Percentiles rank a stretch among this genome's conserved stretches.
phyloP scores from a whole-genome alignment of 2,329 filamentous ascomycete species.

The Amauroascus niger region DNA sequence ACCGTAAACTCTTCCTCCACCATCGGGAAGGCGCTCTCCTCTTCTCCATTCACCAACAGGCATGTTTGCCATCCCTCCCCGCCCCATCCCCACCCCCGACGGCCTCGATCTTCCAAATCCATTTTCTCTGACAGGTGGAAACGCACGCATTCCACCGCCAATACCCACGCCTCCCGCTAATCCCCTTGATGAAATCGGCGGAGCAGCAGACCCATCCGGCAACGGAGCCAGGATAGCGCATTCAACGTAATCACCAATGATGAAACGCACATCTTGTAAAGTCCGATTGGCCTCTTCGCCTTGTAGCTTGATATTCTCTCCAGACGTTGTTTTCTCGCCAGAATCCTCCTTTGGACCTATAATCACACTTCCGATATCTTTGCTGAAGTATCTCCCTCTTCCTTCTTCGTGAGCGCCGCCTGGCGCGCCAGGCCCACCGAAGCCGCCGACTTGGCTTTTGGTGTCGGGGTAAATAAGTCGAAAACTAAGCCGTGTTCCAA shows the following conservation, averaged over 20 bases:
- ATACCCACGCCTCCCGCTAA: constrained; percentile 37
- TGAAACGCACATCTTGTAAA: constrained; percentile 65
- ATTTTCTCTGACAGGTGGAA: constrained; percentile 34
- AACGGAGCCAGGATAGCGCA: constrained; percentile 71
- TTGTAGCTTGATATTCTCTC: constrained; percentile 26
- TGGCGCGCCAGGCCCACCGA: constrained; percentile 17
- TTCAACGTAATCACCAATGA: constrained; percentile 80
- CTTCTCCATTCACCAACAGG: constrained; percentile 42
- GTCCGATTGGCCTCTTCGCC: constrained; percentile 61
- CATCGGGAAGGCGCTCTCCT: constrained; percentile 39
- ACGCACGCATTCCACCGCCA: constrained; percentile 35
- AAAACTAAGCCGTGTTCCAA: constrained; percentile 79
- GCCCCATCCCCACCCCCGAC: constrained; percentile 32
- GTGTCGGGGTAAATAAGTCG: constrained; percentile 78
- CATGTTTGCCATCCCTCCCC: constrained; percentile 36
- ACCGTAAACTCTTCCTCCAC: constrained; percentile 31
- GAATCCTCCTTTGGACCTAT: constrained; percentile 33
- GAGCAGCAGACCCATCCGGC: constrained; percentile 62
- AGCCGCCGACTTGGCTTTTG: constrained; percentile 27
- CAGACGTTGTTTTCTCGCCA: background rate
- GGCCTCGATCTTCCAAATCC: constrained; percentile 36
- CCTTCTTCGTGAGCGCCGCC: constrained; percentile 29
- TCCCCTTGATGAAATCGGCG: constrained; percentile 45
- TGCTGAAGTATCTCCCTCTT: constrained; percentile 58
- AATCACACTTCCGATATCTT: constrained; percentile 74